Conservation (phyloP, 2,329 filamentous ascomycete genomes). For the Phaeosphaeriaceae sp. region DNA sequence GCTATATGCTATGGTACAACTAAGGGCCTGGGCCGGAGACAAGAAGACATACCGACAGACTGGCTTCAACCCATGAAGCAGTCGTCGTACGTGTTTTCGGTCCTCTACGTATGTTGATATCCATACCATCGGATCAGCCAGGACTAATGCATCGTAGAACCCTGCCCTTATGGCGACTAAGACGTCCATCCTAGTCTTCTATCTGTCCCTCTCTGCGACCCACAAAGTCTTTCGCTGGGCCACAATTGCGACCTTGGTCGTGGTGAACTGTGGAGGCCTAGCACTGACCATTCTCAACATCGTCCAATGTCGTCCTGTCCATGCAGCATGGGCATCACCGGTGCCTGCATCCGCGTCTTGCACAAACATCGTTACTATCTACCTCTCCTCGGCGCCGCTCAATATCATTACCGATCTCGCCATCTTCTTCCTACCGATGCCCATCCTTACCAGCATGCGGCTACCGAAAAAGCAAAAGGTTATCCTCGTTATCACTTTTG, state of each 20-base stretch:
- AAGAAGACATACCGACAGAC: slow-evolving; percentile 63
- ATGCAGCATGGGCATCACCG: slow-evolving; percentile 70
- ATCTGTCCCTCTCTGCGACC: slow-evolving; percentile 81
- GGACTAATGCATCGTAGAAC: slow-evolving; percentile 65
- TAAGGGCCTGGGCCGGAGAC: slow-evolving; percentile 73
- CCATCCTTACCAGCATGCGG: slow-evolving; percentile 79
- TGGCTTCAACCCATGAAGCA: slow-evolving; percentile 63
- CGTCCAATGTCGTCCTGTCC: slow-evolving; percentile 81
- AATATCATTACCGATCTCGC: slow-evolving; percentile 92
- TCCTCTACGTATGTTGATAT: slow-evolving; percentile 61
- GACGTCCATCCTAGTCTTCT: slow-evolving; percentile 91
- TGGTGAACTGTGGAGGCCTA: slow-evolving; percentile 80
- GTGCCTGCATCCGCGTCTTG: slow-evolving; percentile 59
- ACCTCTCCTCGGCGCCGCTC: slow-evolving; percentile 80
- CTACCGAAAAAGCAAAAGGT: slow-evolving; percentile 86
- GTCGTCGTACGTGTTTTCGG: slow-evolving; percentile 66
- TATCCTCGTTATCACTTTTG: slow-evolving; percentile 85
- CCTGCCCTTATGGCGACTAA: slow-evolving; percentile 91
- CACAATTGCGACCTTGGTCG: slow-evolving; percentile 78
- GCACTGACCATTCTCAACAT: slow-evolving; percentile 87
- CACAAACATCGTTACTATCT: slow-evolving; percentile 69
- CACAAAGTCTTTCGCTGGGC: slow-evolving; percentile 78
- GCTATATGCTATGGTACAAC: slow-evolving; percentile 70
- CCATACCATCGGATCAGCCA: slow-evolving; percentile 4
- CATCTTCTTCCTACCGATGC: slow-evolving; percentile 86